Evolutionary conservation across 116 monocot species (phyloP), one percentile per base, ranked within the genome.

Genomic region (Iris pallida): DNA sequence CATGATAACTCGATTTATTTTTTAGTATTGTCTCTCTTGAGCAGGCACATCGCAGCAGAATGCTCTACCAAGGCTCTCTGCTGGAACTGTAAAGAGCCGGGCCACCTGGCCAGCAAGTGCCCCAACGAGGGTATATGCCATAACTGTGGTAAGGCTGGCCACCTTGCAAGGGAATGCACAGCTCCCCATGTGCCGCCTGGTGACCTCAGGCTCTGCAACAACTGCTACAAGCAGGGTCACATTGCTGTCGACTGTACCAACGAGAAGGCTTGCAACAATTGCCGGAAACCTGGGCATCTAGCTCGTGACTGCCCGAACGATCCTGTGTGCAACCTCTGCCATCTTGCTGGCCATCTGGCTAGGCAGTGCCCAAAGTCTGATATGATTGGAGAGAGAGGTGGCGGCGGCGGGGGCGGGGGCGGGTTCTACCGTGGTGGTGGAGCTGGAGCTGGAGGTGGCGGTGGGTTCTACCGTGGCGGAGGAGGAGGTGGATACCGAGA

Each of bases 211-310:
- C 95, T 95, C 53, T 95, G 95, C 82, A 90, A 82, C 78, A 95
- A 91, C 78, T 95, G 95, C 73, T 95, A 91, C 89, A 95, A 95
- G 75, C 88, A 82, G 42, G 95, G 95, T 3, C 95, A 95, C 63
- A 72, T 85, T 4, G 84, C 84, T 4, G 80, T 67, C 0, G 83
- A 91, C 57, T 95, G 95, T 73, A 88, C 95, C 54, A 95, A 91
- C 41, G 95, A 91, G 56, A 95, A 91, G 71, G 95, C 95, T 11
- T 95, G 95, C 80, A 95, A 95, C 79, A 95, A 95, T 73, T 95
- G 95, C 76, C 70, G 91, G 64, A 88, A 91, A 59, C 86, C 86
- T 0, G 95, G 95, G 0, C 95, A 95, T 66, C 68, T 95, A 20
- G 95, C 91, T 7, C 83, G 91, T 0, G 91, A 91, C 64, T 95